Evolutionary conservation across 169 alveolate genomes (phyloP), one percentile per base, ranked within the genome.

Genomic region (Cryptosporidium baileyi): DNA sequence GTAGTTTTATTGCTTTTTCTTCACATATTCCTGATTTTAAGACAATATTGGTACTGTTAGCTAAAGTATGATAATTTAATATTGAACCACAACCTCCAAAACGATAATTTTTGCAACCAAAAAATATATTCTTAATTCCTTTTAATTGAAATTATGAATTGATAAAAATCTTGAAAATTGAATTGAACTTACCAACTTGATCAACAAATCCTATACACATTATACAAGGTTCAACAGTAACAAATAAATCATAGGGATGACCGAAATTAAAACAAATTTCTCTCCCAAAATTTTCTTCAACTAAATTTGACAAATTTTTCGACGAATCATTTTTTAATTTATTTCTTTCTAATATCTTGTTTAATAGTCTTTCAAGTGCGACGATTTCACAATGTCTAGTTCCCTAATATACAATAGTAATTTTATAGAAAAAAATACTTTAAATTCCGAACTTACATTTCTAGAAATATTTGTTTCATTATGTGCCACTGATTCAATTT

Each of bases 51-150:
- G n/a, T 57, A 36, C 19, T 54, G 11, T 34, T 45, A 51, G 22
- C 26, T 36, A 74, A 26, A 13, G 49, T 1, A 54, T 57, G 63
- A 30, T 54, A 74, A 30, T 38, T 43, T 13, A 74, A 11, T 32
- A 74, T 67, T 22, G 85, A 74, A 15, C 85, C 85, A 26, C 85
- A 74, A 15, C 85, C 85, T n/a, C 85, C 85, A 43, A 74, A 74
- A 3, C 85, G 51, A 43, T 74, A 26, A 54, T 74, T 74, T 34
- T 59, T 74, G 32, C 85, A 74, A 6, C 85, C 85, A 38, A 22
- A 74, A 54, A 38, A 54, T 15, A 74, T 74, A 7, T 57, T 36
- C 13, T 40, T 54, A 11, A 74, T 74, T 22, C 85, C 85, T 74
- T 15, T 22, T 7, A 24, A 1, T 24, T 57, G 13, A 19, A 19